Evolutionary conservation across 2,329 filamentous ascomycete species (phyloP).

Genomic region (Ceratocystis colombiana): DNA sequence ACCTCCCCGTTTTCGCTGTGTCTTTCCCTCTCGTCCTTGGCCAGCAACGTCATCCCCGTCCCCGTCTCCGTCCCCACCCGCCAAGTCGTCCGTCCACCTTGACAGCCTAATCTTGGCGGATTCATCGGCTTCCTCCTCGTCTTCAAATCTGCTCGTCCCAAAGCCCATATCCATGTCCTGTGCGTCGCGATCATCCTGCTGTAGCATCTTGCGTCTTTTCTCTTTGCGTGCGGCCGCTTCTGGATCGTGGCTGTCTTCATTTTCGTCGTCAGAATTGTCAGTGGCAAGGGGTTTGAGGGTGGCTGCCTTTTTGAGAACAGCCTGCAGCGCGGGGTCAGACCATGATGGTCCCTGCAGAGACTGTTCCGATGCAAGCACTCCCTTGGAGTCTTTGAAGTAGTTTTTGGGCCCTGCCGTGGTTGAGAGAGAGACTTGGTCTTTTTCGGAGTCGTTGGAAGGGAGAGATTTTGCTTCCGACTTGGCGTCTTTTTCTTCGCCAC

Average conservation of each 20-base stretch:
- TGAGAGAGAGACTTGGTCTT: slow-evolving; percentile 35
- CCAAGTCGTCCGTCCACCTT: slow-evolving; percentile 42
- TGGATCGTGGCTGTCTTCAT: slow-evolving; percentile 30
- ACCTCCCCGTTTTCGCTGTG: slow-evolving; percentile 57
- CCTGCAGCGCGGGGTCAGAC: slow-evolving; percentile 67
- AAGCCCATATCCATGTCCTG: slow-evolving; percentile 94
- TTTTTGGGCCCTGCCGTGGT: slow-evolving; percentile 39
- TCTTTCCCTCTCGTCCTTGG: slow-evolving; percentile 32
- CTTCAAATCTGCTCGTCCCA: slow-evolving; percentile 74
- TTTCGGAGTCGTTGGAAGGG: neutral
- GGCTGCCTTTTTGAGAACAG: slow-evolving; percentile 76
- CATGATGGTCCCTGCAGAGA: slow-evolving; percentile 45
- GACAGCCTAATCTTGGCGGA: slow-evolving; percentile 54
- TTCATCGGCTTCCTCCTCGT: slow-evolving; percentile 72
- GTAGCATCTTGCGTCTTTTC: slow-evolving; percentile 63
- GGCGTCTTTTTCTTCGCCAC: slow-evolving; percentile 34
- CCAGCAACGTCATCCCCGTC: slow-evolving; percentile 35
- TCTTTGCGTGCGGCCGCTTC: slow-evolving; percentile 50
- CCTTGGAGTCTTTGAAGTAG: slow-evolving; percentile 54
- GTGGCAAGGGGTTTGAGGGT: slow-evolving; percentile 44
- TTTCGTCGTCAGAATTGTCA: slow-evolving; percentile 33
- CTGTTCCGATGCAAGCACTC: slow-evolving; percentile 45
- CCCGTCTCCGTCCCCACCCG: slow-evolving; percentile 41
- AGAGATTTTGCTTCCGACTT: slow-evolving; percentile 26
- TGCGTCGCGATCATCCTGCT: slow-evolving; percentile 65